These are phyloP conservation scores for Aspergillus ruber DNA, from an alignment of 2,329 filamentous ascomycete genomes.

Conservation along the genomic window DNA sequence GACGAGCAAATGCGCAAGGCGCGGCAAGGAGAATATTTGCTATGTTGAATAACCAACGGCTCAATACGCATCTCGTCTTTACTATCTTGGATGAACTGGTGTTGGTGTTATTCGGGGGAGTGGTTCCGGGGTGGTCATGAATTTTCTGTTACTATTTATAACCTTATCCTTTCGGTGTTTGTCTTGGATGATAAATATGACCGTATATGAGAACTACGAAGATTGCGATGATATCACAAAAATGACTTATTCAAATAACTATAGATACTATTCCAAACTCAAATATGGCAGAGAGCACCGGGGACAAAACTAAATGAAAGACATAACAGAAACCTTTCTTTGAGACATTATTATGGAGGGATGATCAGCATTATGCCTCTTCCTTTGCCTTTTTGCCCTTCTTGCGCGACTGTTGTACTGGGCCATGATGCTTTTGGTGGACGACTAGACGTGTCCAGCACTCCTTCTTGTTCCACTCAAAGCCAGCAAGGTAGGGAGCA, in stretches of 20 bases:
- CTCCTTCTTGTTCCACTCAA: slow-evolving; percentile 94
- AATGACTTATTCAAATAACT: too few species aligned
- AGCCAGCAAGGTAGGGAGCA: slow-evolving; percentile 78
- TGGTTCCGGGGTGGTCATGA: not conserved
- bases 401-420: slow-evolving; percentile 38
- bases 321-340: slow-evolving; percentile 1
- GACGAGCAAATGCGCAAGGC: slow-evolving; percentile 80
- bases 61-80: slow-evolving; percentile 71
- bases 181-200: not conserved
- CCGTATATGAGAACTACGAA: too few species aligned
- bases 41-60: slow-evolving; percentile 78
- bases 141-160: not conserved
- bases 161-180: not conserved
- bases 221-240: too few species aligned
- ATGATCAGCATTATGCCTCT: slow-evolving; percentile 21
- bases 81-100: slow-evolving; percentile 66
- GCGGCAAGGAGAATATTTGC: slow-evolving; percentile 85
- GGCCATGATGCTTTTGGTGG: slow-evolving; percentile 69
- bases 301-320: slow-evolving; percentile 4
- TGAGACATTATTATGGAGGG: not conserved
- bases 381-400: slow-evolving; percentile 60
- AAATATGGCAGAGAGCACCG: too few species aligned
- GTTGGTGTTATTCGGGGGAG: slow-evolving; percentile 53
- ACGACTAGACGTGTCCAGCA: slow-evolving; percentile 83
- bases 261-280: not conserved